These are phyloP conservation scores for Zygotorulaspora danielsina DNA, from an alignment of 805 yeast genomes.

Conservation along the genomic window DNA sequence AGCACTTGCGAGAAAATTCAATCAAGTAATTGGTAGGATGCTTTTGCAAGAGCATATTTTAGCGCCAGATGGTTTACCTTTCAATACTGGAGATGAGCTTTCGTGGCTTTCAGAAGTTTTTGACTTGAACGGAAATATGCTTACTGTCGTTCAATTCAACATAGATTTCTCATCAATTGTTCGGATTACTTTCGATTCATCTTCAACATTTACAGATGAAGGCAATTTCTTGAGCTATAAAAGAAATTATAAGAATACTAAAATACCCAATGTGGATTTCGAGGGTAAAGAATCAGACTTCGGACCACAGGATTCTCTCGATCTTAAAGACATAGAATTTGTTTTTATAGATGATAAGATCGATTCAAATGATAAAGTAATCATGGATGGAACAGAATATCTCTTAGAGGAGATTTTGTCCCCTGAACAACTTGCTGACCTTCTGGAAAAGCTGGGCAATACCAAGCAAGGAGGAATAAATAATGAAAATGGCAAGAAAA, in stretches of 20 bases:
- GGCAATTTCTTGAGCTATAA: conserved; percentile 15
- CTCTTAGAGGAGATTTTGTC: conserved; percentile 14
- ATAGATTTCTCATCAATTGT: conserved; percentile 10
- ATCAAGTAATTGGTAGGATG: conserved; percentile 23
- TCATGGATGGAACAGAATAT: conserved; percentile 16
- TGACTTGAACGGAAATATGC: conserved; percentile 25
- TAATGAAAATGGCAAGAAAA: neutral
- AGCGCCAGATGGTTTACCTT: conserved; percentile 18
- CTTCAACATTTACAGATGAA: conserved; percentile 5
- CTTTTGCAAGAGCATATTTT: conserved; percentile 16
- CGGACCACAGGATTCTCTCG: neutral
- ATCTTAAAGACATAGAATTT: neutral
- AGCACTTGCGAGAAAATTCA: conserved; percentile 15
- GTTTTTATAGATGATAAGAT: conserved; percentile 20
- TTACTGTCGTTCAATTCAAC: conserved; percentile 19
- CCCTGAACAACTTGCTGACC: conserved; percentile 6
- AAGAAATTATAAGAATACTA: neutral
- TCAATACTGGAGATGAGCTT: conserved; percentile 31
- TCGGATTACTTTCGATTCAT: conserved; percentile 7
- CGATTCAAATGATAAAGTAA: conserved; percentile 7
- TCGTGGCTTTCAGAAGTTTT: conserved; percentile 33
- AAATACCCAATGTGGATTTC: neutral
- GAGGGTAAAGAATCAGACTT: neutral
- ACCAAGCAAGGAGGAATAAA: neutral
- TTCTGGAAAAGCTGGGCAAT: conserved; percentile 2